Percentiles rank a stretch among this genome's conserved stretches.
Conservation (phyloP, 2,329 filamentous ascomycete species). For the Torrubiellomyces zombiae region DNA sequence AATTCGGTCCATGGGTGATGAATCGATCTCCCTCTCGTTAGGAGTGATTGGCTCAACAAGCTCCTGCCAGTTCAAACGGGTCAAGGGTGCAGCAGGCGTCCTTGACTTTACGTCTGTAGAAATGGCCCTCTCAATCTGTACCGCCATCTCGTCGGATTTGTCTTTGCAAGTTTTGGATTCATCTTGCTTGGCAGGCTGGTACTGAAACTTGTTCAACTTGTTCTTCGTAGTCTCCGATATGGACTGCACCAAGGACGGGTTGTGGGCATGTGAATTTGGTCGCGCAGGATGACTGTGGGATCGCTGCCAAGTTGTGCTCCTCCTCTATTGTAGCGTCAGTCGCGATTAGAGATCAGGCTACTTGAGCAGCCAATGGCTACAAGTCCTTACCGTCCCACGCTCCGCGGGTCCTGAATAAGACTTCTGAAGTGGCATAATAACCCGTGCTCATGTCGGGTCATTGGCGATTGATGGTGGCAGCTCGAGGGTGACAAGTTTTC, state of each 20-base stretch:
- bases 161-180: conserved; percentile 6
- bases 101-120: no score
- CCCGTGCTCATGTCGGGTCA: conserved; percentile 5
- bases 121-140: no score
- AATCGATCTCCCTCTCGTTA: conserved; percentile 26
- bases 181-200: conserved; percentile 12
- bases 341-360: no score
- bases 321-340: conserved; percentile 12
- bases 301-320: conserved; percentile 33
- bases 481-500: conserved; percentile 1
- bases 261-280: no score
- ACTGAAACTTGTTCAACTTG: conserved; percentile 42
- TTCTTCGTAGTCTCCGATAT: conserved; percentile 42
- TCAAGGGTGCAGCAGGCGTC: conserved; percentile 31
- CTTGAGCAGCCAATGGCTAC: no score
- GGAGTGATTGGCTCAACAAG: conserved; percentile 30
- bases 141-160: no score
- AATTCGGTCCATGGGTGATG: conserved; percentile 44
- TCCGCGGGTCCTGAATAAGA: conserved; percentile 21
- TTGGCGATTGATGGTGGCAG: conserved; percentile 6
- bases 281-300: conserved; percentile 33
- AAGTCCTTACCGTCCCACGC: conserved; percentile 17
- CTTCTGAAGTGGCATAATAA: conserved; percentile 21
- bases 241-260: no score
- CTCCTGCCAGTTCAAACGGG: conserved; percentile 40